A percentile compares a stretch with the other conserved stretches of the same genome.
These are phyloP conservation scores for Lolium perenne DNA, from an alignment of 176 grass and related monocot species.

Conservation along the genomic window DNA sequence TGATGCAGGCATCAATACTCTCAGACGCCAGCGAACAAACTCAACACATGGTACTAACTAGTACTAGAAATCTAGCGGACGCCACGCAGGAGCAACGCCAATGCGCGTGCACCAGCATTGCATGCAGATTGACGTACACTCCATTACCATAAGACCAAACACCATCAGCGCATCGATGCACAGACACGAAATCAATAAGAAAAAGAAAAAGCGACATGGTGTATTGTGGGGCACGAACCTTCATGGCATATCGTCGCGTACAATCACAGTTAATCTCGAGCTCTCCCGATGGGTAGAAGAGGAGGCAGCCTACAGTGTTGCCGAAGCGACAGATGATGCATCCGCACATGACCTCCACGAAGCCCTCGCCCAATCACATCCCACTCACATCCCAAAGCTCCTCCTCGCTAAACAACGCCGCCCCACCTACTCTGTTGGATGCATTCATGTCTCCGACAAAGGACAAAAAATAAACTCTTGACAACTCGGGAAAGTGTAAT, in stretches of 20 bases:
- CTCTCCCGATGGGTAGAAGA: slow-evolving; percentile 79
- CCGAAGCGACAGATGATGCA: slow-evolving; percentile 97
- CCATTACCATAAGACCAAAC: slow-evolving; percentile 49
- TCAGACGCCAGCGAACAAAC: slow-evolving; percentile 28
- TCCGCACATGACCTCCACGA: slow-evolving; percentile 86
- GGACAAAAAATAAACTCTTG: background rate
- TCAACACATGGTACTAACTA: slow-evolving; percentile 48
- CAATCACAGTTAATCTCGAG: slow-evolving; percentile 91
- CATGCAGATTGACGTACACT: slow-evolving; percentile 47
- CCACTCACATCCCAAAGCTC: slow-evolving; percentile 67
- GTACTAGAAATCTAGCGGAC: slow-evolving; percentile 18
- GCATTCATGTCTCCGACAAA: slow-evolving; percentile 55
- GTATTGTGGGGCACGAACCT: slow-evolving; percentile 57
- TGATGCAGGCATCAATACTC: slow-evolving; percentile 10
- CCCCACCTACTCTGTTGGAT: slow-evolving; percentile 31
- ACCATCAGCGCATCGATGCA: slow-evolving; percentile 32
- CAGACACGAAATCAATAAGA: slow-evolving; percentile 45
- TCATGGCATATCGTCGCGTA: slow-evolving; percentile 82
- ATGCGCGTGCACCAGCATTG: slow-evolving; percentile 53
- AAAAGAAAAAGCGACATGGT: slow-evolving; percentile 31
- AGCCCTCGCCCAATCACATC: slow-evolving; percentile 59
- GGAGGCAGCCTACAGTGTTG: slow-evolving; percentile 83
- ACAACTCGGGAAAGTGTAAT: too few relatives aligned
- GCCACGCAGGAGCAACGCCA: background rate
- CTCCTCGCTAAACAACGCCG: slow-evolving; percentile 78